Percentiles rank a stretch among this genome's conserved stretches.
Conservation (phyloP, 2,329 filamentous ascomycete species). For the Phoma herbarum region DNA sequence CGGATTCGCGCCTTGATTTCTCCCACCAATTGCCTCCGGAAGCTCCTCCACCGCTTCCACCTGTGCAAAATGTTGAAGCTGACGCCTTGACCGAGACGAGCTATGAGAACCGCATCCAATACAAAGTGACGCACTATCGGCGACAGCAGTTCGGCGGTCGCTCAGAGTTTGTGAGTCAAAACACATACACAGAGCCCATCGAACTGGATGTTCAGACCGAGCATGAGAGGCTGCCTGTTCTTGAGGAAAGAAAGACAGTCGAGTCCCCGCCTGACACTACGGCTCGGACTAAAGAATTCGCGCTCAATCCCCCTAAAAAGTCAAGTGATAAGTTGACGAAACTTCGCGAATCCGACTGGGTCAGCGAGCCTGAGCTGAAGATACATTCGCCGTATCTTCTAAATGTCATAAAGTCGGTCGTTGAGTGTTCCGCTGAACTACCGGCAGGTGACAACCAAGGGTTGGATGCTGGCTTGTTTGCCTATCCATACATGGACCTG, state of each 20-base stretch:
- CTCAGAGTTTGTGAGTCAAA: not conserved
- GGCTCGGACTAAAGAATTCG: no score
- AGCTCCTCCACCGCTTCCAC: no score
- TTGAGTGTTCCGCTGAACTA: not conserved
- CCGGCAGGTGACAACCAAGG: not conserved
- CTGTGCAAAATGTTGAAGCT: not conserved
- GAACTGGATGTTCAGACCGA: not conserved
- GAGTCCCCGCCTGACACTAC: not conserved
- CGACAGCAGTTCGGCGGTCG: no score
- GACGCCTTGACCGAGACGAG: not conserved
- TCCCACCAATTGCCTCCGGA: not conserved
- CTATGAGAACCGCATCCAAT: not conserved
- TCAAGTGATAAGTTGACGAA: not conserved
- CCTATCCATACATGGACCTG: not conserved
- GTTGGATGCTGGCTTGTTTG: not conserved
- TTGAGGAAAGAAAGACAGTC: not conserved
- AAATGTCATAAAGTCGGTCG: not conserved
- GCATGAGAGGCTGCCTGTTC: not conserved
- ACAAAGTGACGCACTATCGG: not conserved
- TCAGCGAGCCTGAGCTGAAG: not conserved
- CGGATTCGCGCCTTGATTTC: not conserved
- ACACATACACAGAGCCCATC: not conserved
- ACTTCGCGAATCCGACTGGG: not conserved
- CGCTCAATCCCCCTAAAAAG: no score
- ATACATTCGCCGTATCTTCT: not conserved